These are phyloP conservation scores for Pseudotsuga menziesii DNA, from an alignment of 75 land plant species.

Conservation along the genomic window DNA sequence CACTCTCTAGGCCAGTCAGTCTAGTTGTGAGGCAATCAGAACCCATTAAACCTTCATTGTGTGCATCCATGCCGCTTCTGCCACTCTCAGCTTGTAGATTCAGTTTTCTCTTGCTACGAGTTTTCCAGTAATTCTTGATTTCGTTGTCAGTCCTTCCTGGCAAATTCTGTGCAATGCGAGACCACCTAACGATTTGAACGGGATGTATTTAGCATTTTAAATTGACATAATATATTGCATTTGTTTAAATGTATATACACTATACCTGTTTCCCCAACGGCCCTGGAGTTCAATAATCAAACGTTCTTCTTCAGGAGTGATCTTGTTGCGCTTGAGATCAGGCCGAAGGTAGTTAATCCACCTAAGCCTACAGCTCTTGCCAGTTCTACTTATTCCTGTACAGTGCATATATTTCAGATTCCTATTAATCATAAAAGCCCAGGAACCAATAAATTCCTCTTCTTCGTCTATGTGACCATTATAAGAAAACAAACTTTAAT, in stretches of 20 bases:
- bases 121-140: conserved; percentile 17
- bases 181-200: conserved; percentile 3
- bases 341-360: conserved; percentile 88
- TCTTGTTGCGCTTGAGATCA: conserved; percentile 69
- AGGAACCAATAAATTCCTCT: too few relatives aligned
- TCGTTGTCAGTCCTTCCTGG: conserved; percentile 18
- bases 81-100: not conserved
- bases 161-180: conserved; percentile 14
- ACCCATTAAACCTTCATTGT: too few relatives aligned
- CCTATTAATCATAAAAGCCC: too few relatives aligned
- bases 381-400: too few relatives aligned
- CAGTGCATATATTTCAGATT: too few relatives aligned
- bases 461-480: too few relatives aligned
- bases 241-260: not conserved
- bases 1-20: too few relatives aligned
- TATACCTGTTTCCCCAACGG: conserved; percentile 56
- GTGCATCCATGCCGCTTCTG: too few relatives aligned
- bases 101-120: conserved; percentile 7
- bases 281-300: conserved; percentile 8
- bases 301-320: conserved; percentile 67
- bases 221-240: not conserved
- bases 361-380: conserved; percentile 70
- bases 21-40: too few relatives aligned
- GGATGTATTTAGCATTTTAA: not conserved
- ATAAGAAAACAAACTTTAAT: too few relatives aligned